phyloP scores from a whole-genome alignment of 2,329 filamentous ascomycete species.

The Mollisiaceae sp. region DNA sequence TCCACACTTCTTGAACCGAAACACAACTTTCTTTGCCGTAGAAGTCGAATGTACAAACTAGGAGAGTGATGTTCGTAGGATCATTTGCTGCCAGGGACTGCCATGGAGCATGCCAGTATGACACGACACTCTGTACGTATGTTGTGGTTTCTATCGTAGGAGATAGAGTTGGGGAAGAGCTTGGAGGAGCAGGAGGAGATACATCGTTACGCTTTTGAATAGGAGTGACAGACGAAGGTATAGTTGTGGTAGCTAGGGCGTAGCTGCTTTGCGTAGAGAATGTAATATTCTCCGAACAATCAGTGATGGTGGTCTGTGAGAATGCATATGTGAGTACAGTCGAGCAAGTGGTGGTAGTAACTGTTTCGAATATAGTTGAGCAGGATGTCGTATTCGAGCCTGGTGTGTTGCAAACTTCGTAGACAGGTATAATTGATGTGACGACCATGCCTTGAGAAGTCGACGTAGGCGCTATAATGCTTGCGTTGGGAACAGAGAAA shows the following conservation, averaged over 20 bases:
- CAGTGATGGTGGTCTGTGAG: slow-evolving; percentile 31
- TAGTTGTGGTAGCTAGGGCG: slow-evolving; percentile 28
- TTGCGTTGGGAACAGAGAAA: slow-evolving; percentile 23
- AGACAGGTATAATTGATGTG: slow-evolving; percentile 31
- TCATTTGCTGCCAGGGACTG: slow-evolving; percentile 34
- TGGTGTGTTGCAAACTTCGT: slow-evolving; percentile 33
- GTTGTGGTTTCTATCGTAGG: slow-evolving; percentile 13
- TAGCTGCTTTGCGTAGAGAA: slow-evolving; percentile 37
- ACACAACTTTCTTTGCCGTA: slow-evolving; percentile 21
- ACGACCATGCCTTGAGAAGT: slow-evolving; percentile 30
- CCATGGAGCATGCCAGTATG: slow-evolving; percentile 38
- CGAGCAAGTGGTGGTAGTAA: slow-evolving; percentile 32
- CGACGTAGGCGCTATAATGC: slow-evolving; percentile 16
- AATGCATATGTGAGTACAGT: slow-evolving; percentile 35
- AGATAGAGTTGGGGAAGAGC: not conserved
- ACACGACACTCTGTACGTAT: slow-evolving; percentile 34
- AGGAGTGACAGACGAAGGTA: not conserved
- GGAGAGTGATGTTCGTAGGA: slow-evolving; percentile 30
- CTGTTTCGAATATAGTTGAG: slow-evolving; percentile 28
- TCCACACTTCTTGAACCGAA: slow-evolving; percentile 35
- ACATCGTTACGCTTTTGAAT: slow-evolving; percentile 7
- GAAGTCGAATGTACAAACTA: slow-evolving; percentile 27
- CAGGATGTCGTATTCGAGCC: slow-evolving; percentile 28
- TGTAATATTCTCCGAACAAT: slow-evolving; percentile 37
- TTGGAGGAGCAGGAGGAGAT: not conserved